Evolutionary conservation across 495 filamentous ascomycete species (phyloP), one percentile per base, ranked within the genome.

Genomic region (Aspergillus mulundensis): DNA sequence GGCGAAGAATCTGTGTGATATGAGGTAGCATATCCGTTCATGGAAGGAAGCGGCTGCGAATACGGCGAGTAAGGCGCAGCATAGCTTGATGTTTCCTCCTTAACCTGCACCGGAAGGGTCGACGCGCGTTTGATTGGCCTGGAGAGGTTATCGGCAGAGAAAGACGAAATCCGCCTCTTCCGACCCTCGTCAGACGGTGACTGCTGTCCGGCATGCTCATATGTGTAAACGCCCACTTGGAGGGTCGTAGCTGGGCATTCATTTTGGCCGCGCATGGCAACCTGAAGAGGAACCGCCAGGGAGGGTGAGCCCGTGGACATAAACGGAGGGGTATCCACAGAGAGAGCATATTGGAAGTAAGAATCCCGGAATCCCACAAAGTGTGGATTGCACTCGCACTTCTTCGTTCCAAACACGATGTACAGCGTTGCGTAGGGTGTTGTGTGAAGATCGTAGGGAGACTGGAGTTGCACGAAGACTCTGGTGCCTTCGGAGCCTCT

Each of bases 181-280:
- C 74, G 76, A 6, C 66, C 62, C 11, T 71, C 64, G 8, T 60
- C 64, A 5, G 66, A 57, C 8, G 74, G 61, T 3, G 69, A 71
- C 12, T 66, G 61, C 6, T 70, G 70, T 14, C 67, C 42, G 15
- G 66, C 63, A 39, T 83, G 79, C 54, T 81, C 77, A 56, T 95
- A 98, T 3, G 83, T 85, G 66, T 95, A 97, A 15, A 78, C 75
- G 59, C 90, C 92, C 30, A 90, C 82, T 53, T 90, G 84, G 14
- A 86, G 73, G 11, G 82, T 79, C 7, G 81, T 78, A 18, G 87
- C 65, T 53, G 79, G 74, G 53, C 82, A 79, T 7, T 87, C 87
- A 43, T 80, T 77, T 21, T 84, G 77, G 41, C 79, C 80, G 55
- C 93, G 87, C 63, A 95, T 80, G 14, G 83, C 70, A 42, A 97